phyloP scores from a whole-genome alignment of 495 filamentous ascomycete species.

The Xylaria bambusicola region DNA sequence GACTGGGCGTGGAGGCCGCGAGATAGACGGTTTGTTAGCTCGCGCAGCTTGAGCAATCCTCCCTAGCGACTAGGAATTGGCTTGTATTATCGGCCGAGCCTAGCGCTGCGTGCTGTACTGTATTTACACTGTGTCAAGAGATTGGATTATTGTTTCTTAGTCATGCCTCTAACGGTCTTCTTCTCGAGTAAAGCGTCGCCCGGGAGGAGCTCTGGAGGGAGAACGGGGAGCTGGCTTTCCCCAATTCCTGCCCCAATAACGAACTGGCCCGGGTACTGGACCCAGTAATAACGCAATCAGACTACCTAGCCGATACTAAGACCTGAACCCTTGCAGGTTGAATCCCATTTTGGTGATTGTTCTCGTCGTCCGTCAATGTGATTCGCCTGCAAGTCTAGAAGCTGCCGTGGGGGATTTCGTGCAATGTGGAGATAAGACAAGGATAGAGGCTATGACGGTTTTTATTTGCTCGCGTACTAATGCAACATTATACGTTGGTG shows the following conservation, averaged over 20 bases:
- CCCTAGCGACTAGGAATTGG: constrained; percentile 7
- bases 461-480: constrained; percentile 6
- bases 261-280: background rate
- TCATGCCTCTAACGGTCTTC: constrained; percentile 5
- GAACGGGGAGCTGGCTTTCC: background rate
- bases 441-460: background rate
- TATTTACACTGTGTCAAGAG: constrained; percentile 6
- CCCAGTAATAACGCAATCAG: constrained; percentile 32
- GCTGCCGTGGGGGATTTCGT: constrained; percentile 11
- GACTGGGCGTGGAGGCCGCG: constrained; percentile 23
- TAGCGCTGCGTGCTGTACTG: background rate
- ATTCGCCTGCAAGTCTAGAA: constrained; percentile 25
- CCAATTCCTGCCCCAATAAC: background rate
- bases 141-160: constrained; percentile 11
- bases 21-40: constrained; percentile 1
- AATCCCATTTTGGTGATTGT: constrained; percentile 31
- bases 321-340: constrained; percentile 26
- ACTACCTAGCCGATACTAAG: constrained; percentile 22
- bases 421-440: constrained; percentile 13
- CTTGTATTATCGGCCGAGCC: background rate
- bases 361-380: constrained; percentile 22
- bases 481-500: constrained; percentile 4
- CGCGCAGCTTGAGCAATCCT: constrained; percentile 18
- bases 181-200: background rate
- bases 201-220: no score